Evolutionary conservation across 2,329 filamentous ascomycete species (phyloP).

Genomic region (Hypoxylon sp.): DNA sequence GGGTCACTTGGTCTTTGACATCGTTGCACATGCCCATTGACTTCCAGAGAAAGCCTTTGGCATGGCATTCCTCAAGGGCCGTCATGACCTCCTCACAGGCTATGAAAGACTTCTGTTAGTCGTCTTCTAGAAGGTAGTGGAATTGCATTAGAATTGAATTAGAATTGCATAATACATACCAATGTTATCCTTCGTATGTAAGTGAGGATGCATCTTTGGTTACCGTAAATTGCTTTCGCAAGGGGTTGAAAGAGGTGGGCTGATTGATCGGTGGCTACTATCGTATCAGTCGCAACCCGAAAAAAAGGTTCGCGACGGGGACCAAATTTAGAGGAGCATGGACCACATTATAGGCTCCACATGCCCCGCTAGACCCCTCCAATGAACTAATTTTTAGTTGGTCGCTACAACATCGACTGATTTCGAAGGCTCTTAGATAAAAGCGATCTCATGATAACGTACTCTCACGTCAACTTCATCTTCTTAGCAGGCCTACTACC

Average conservation of each 20-base stretch:
- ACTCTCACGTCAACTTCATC: slow-evolving; percentile 20
- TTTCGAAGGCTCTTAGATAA: slow-evolving; percentile 31
- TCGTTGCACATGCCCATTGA: slow-evolving; percentile 90
- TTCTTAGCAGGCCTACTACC: not conserved
- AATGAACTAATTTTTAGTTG: slow-evolving; percentile 40
- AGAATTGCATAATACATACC: slow-evolving; percentile 67
- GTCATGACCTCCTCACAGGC: slow-evolving; percentile 96
- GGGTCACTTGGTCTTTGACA: slow-evolving; percentile 85
- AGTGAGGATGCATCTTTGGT: slow-evolving; percentile 90
- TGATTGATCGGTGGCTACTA: slow-evolving; percentile 18
- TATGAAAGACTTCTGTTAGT: slow-evolving; percentile 57
- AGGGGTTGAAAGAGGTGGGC: slow-evolving; percentile 24
- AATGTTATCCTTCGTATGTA: slow-evolving; percentile 92
- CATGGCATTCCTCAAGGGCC: slow-evolving; percentile 95
- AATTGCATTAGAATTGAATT: no score
- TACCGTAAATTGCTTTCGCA: slow-evolving; percentile 15
- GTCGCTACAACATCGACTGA: slow-evolving; percentile 36
- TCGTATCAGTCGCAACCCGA: slow-evolving; percentile 27
- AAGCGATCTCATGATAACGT: slow-evolving; percentile 27
- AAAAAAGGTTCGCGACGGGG: slow-evolving; percentile 29
- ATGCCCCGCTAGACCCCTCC: slow-evolving; percentile 44
- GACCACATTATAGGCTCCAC: slow-evolving; percentile 48
- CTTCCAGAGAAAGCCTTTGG: slow-evolving; percentile 92
- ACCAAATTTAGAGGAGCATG: slow-evolving; percentile 42
- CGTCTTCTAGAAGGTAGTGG: slow-evolving; percentile 11